Evolutionary conservation across 257 asterid genomes (phyloP), one percentile per base, ranked within the genome.

Genomic region (Cruciata laevipes): DNA sequence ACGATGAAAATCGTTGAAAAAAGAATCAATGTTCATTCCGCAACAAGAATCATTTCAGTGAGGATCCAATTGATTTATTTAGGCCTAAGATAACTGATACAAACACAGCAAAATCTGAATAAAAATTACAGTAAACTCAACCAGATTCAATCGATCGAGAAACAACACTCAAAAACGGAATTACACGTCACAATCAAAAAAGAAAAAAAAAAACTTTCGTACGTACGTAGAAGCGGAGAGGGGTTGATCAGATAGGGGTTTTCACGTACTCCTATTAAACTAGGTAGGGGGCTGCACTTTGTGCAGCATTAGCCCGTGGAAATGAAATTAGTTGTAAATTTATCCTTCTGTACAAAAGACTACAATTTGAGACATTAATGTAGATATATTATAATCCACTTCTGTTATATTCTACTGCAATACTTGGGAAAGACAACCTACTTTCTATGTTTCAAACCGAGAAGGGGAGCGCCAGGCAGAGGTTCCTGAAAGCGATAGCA

Each of bases 161-260:
- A 23, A 57, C 16, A 21, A 58, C 14, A 58, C 9, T 7, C 12
- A 58, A 24, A 12, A 58, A 24, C 13, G 0, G 25, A 59, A 59
- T 25, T 16, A 30, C 18, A 16, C 63, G 30, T 58, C 37, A 59
- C 10, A 27, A 32, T 59, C 0, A 30, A 4, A 33, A 33, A 33
- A 7, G 4, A 4, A 33, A 4, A 16, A 47, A 47, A 21, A 7
- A 47, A 49, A 79, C 91, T 79, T n/a, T n/a, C n/a, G n/a, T n/a
- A n/a, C n/a, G n/a, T 65, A 89, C 98, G 91, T 77, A 70, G 98
- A 91, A 70, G 95, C 85, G 1, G n/a, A n/a, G 98, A 91, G n/a
- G 98, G 98, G 16, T 96, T 96, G 18, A n/a, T n/a, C n/a, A 89
- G 91, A 23, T 89, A 72, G 18, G 96, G 95, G 67, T 91, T 91